Evolutionary conservation across 441 rosid genomes (phyloP), one percentile per base, ranked within the genome.

Genomic region (Pelargonium citronellum): DNA sequence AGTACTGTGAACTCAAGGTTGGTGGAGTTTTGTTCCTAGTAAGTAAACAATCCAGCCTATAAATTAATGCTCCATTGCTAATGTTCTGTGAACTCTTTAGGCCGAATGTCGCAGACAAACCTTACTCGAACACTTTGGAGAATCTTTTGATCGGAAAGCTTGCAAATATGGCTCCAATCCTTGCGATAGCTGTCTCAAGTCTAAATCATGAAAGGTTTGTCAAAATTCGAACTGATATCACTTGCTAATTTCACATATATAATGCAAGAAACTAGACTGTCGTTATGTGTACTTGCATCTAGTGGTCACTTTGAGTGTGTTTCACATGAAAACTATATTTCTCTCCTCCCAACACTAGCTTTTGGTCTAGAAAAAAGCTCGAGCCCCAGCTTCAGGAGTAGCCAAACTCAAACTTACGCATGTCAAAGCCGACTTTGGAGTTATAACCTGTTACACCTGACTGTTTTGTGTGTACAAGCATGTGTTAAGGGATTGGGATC

Each of bases 1-100:
- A 78, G 51, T 95, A 89, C 81, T 95, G 99, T 81, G 98, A 92
- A 78, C 92, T 88, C 1, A 89, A 92, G 98, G 98, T 86, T 78
- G 67, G 78, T 49, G 24, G 53, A 58, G 19, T 41, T 15, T 19
- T 8, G 7, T 9, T 9, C 16, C 11, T 17, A 1, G 11, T 17
- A 44, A 15, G 57, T 41, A 10, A 43, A 3, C 24, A 37, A 73
- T 46, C 16, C 47, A 5, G 16, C 37, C 47, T 51, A 22, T 44
- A 47, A 64, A 7, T 62, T 4, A 6, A 15, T 64, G 69, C 37
- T 53, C 68, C 69, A 43, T 66, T 67, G 63, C 44, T 73, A 64
- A 67, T 73, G 11, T 1, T 80, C n/a, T 74, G 15, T 41, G 39
- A 63, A 72, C 7, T 76, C 3, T 78, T 67, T 77, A 89, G 98